A percentile compares a stretch with the other conserved stretches of the same genome.
Evolutionary conservation across 2,329 filamentous ascomycete species (phyloP).

Genomic region (Phialemoniopsis sp.): DNA sequence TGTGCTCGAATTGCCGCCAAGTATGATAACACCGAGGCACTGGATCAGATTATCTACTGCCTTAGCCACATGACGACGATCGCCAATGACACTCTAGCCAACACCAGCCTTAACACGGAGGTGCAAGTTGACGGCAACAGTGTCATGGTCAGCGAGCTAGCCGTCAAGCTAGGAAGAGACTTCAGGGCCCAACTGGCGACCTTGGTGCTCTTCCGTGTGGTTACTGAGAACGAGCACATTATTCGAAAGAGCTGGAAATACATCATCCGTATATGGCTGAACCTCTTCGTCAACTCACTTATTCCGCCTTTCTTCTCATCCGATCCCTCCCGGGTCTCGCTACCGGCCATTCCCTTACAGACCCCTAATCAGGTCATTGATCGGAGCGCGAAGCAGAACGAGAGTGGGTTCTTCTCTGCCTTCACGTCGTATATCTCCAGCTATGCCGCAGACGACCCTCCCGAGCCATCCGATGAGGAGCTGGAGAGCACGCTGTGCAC

Average conservation of each 20-base stretch:
- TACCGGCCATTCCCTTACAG: conserved; percentile 83
- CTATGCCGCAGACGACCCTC: conserved; percentile 95
- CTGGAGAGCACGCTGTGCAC: conserved; percentile 93
- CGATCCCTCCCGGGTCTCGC: conserved; percentile 59
- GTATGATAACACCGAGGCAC: conserved; percentile 76
- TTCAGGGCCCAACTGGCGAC: conserved; percentile 92
- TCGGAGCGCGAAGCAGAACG: conserved; percentile 70
- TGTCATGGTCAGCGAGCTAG: conserved; percentile 98
- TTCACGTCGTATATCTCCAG: conserved; percentile 98
- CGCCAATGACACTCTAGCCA: conserved; percentile 70
- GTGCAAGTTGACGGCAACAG: conserved; percentile 88
- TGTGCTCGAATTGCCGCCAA: conserved; percentile 88
- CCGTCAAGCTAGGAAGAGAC: conserved; percentile 91
- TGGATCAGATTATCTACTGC: conserved; percentile 90
- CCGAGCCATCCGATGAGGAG: conserved; percentile 95
- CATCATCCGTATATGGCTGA: conserved; percentile 88
- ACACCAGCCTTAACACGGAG: conserved; percentile 88
- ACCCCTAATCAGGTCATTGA: conserved; percentile 91
- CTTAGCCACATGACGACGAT: conserved; percentile 88
- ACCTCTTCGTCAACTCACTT: conserved; percentile 92
- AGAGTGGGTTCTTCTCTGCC: conserved; percentile 86
- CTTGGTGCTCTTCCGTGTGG: conserved; percentile 89
- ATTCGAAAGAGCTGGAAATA: conserved; percentile 76
- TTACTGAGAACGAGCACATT: conserved; percentile 77
- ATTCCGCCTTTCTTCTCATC: conserved; percentile 73